Base-by-base conservation (phyloP, 345 rosid species). In the Camelina sativa region DNA sequence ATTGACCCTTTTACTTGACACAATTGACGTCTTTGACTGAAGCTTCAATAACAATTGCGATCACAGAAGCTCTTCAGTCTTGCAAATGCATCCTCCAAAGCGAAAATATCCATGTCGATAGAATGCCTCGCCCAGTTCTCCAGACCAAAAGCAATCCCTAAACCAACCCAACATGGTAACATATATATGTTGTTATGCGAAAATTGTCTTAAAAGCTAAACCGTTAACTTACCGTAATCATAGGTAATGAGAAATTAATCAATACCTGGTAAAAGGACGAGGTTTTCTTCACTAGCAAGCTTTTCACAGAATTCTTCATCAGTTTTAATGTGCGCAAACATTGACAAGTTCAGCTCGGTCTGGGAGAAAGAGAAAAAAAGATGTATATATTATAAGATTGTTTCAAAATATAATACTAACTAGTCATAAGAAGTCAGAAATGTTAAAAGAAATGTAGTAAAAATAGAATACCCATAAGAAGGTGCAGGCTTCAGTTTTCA, bases 401-500 rank as follows among this genome's bases (percentile, higher is more conserved):
- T 11, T 53, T 34, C 15, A 28, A 25, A 6, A 0, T 7, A 48
- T 20, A 15, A 5, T 28, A 4, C 30, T 28, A 28, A 28, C 30
- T 28, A 28, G 5, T 19, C 1, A 51, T 41, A 15, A 11, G 60
- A 4, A 35, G 38, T 23, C 4, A 28, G 30, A 28, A 34, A 7
- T 34, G 37, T 7, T 7, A 34, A 34, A 34, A 7, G 8, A 34
- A 7, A 34, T 6, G 37, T 34, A 34, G 56, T 61, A 73, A 30
- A 7, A 34, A 34, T 51, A 44, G 22, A 74, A 4, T 80, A 89
- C 97, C 96, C 90, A 77, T 48, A 84, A 76, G 70, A 78, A 88
- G 86, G 87, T 88, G 60, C 88, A 83, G 2, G 87, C 87, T 65
- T 88, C 91, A 7, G 89, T 87, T 80, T 83, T 87, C 8, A n/a